Base-by-base conservation (phyloP, 1,284 basidiomycete genomes). In the Sanghuangporus weigelae region DNA sequence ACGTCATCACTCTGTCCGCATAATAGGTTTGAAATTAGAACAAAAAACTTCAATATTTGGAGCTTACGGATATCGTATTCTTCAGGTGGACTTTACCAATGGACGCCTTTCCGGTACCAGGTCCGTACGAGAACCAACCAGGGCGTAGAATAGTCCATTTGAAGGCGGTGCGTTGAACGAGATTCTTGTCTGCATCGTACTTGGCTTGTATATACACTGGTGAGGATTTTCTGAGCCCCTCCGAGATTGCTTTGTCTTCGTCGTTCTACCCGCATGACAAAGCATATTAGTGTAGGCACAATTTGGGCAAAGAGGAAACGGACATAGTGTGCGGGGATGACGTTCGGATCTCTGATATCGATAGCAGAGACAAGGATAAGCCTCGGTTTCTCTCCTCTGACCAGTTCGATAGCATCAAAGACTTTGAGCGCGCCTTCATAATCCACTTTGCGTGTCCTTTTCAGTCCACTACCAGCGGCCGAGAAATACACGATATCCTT, bases 111-210 rank as follows among this genome's bases (percentile, higher is more conserved):
- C 84, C 85, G 1, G 76, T 80, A 0, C 84, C 84, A 0, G 82
- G 76, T 1, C 80, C 78, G 63, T 89, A 78, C 0, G 75, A 79
- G 14, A 92, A 76, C 0, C 75, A 75, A 2, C 85, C 86, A 2
- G 90, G 89, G 3, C 90, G 83, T 14, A 93, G 74, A 46, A 92
- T 87, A 7, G 84, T 86, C 83, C 83, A 92, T 51, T 85, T 79
- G 75, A 92, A 88, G 0, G 78, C 71, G 19, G 79, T 80, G 36
- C 87, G 81, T 51, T 75, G 71, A 26, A 79, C 79, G 7, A 92
- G 81, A 67, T 87, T 82, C 70, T 85, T 82, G 73, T 92, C 89
- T 4, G 89, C 88, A 65, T 85, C 81, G 71, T 86, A 84, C 70
- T 91, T 91, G 72, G 81, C 84, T 61, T 86, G 76, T 74, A 85